A percentile compares a stretch with the other conserved stretches of the same genome.
phyloP scores from a whole-genome alignment of 2,329 filamentous ascomycete genomes.

The Sphaceloma murrayae region DNA sequence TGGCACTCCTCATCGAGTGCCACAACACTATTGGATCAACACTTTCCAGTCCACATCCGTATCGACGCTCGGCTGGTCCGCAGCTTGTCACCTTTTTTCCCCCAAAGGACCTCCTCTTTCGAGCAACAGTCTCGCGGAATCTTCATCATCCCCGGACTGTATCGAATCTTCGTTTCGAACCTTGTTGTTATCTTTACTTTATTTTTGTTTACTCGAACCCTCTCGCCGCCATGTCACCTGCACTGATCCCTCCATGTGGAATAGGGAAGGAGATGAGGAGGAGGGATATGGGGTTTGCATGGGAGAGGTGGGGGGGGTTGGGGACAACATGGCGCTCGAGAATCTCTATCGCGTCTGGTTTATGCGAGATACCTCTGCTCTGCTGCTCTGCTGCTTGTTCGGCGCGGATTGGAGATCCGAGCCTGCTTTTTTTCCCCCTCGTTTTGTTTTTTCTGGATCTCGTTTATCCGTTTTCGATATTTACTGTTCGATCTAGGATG shows the following conservation, averaged over 20 bases:
- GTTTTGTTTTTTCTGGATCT: not conserved
- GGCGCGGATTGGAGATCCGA: not conserved
- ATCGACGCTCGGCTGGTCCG: slow-evolving; percentile 15
- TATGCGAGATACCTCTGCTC: slow-evolving; percentile 8
- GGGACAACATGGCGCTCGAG: no score
- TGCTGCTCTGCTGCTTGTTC: not conserved
- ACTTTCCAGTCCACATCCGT: not conserved
- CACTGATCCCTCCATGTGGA: no score
- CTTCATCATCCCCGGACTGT: not conserved
- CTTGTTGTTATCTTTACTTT: slow-evolving; percentile 3
- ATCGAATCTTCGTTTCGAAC: slow-evolving; percentile 14
- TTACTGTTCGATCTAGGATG: no score
- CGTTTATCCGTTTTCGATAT: slow-evolving; percentile 1
- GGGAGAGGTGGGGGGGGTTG: no score
- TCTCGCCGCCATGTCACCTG: not conserved
- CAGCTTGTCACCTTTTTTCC: slow-evolving; percentile 1
- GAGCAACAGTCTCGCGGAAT: slow-evolving; percentile 11
- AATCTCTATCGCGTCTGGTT: not conserved
- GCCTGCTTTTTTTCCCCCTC: not conserved
- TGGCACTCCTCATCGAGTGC: not conserved
- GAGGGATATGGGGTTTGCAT: no score
- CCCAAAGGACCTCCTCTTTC: not conserved
- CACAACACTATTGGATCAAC: not conserved
- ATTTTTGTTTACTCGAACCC: not conserved
- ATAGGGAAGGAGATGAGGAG: no score